Percentiles rank a stretch among this genome's conserved stretches.
phyloP scores from a whole-genome alignment of 768 basidiomycete genomes.

The Psilocybe cyanescens region DNA sequence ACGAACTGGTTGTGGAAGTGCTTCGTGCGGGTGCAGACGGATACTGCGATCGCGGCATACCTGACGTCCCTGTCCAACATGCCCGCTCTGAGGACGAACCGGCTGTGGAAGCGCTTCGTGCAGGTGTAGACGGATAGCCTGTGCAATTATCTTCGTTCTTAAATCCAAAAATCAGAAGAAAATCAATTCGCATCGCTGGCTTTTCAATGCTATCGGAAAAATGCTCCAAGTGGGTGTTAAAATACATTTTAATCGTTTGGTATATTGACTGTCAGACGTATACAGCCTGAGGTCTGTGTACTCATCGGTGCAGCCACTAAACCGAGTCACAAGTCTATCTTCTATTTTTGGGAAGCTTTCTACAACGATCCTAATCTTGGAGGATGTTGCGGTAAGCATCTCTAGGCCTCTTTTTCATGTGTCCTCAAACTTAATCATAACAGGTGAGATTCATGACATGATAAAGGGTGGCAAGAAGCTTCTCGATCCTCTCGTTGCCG shows the following conservation, averaged over 20 bases:
- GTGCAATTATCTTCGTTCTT: constrained; percentile 91
- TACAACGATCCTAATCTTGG: constrained; percentile 78
- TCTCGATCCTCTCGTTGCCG: constrained; percentile 90
- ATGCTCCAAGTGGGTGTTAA: constrained; percentile 64
- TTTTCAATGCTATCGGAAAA: constrained; percentile 91
- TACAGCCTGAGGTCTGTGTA: constrained; percentile 87
- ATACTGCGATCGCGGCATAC: no score
- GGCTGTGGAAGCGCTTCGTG: no score
- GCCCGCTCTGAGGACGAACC: no score
- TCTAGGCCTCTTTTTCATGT: background rate
- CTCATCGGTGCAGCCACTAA: constrained; percentile 96
- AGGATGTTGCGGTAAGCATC: constrained; percentile 74
- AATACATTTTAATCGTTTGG: background rate
- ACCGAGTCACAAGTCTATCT: constrained; percentile 94
- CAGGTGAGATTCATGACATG: constrained; percentile 93
- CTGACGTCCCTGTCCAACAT: no score
- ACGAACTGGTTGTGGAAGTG: no score
- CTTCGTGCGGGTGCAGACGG: no score
- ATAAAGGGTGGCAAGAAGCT: constrained; percentile 91
- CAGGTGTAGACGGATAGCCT: constrained; percentile 35
- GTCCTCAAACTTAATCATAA: background rate
- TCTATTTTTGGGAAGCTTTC: constrained; percentile 93
- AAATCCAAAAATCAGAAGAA: constrained; percentile 98
- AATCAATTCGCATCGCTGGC: constrained; percentile 95
- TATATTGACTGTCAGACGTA: background rate